Base-by-base conservation (phyloP, 176 grass and related monocot species). In the Ensete ventricosum region DNA sequence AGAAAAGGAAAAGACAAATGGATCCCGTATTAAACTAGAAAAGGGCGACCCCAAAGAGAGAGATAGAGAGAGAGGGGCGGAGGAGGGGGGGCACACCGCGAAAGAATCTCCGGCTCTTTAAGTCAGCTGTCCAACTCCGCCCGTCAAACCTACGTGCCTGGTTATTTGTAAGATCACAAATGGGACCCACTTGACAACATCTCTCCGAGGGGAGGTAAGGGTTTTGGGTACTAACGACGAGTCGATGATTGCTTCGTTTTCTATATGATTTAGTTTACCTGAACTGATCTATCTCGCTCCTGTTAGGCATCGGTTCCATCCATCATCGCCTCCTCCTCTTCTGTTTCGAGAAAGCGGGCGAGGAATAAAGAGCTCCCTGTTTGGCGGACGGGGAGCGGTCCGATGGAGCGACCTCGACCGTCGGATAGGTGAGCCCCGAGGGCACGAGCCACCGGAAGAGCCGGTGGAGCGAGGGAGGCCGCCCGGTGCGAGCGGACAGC, bases 361-460 rank as follows among this genome's bases (percentile, higher is more conserved):
- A 72, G 50, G 49, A 12, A 72, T 16, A 72, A 23, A 53, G 50
- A 43, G 3, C 14, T 1, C 24, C 26, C 66, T 49, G 66, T 69
- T 69, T 49, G 66, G 29, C 66, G 66, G 66, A 1, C 26, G 29
- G 66, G 66, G 66, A 69, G 66, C 66, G 66, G 66, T 48, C 16
- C 24, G 25, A 43, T 69, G 66, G 66, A 69, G 26, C 23, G 66
- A 69, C 43, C 69, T 6, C 9, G 10, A 34, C 48, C 69, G 69
- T 50, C 43, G 1, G 14, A 50, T 71, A 7, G 11, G 43, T 11
- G 48, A 19, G 19, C 22, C 20, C 19, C 49, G 10, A 2, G 54
- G 54, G 11, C 9, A 3, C 11, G 17, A 1, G 43, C 17, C 16
- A 14, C 22, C n/a, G 69, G 48, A 1, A 5, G 49, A 3, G 69